Conservation (phyloP, 75 land plant genomes). For the Cryptomeria japonica region DNA sequence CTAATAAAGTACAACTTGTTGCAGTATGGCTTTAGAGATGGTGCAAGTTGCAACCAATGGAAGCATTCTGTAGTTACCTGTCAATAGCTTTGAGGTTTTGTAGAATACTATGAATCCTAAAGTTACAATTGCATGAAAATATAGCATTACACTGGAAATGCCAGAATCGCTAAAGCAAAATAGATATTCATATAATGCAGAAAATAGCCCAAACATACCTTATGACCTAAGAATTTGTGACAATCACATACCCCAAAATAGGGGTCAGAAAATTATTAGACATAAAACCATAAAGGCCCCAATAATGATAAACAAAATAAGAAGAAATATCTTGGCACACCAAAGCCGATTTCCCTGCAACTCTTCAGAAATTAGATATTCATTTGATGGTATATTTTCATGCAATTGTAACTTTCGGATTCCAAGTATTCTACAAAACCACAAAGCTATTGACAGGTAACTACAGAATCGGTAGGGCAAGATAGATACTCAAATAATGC, state of each 20-base stretch:
- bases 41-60: background rate
- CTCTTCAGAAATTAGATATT: too few species aligned
- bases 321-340: background rate
- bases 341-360: background rate
- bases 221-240: background rate
- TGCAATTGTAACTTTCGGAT: too few species aligned
- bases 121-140: background rate
- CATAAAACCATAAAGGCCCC: background rate
- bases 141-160: background rate
- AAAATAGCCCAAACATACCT: background rate
- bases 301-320: background rate
- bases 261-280: background rate
- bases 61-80: background rate
- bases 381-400: too few species aligned
- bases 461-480: background rate
- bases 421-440: too few species aligned
- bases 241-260: background rate
- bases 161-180: background rate
- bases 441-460: too few species aligned
- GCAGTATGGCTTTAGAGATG: background rate
- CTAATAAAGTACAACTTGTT: background rate
- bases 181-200: background rate
- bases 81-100: background rate
- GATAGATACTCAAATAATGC: background rate
- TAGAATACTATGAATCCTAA: background rate